phyloP scores from a whole-genome alignment of 371 early-diverging fungal genomes.

The Actinomortierella ambigua region DNA sequence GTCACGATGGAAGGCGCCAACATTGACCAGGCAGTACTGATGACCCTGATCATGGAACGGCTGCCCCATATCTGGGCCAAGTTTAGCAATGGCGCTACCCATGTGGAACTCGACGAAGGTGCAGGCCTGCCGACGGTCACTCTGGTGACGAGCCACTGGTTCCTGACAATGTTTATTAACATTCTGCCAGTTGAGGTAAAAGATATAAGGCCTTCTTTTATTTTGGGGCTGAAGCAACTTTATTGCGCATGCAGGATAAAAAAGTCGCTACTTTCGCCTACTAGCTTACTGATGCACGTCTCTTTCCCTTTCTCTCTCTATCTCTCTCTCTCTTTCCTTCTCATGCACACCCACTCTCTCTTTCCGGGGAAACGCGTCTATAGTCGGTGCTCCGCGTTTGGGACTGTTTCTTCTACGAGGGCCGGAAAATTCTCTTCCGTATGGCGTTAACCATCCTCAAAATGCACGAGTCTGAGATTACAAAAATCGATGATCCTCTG shows the following conservation, averaged over 20 bases:
- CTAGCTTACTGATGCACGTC: not conserved
- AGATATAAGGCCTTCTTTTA: not conserved
- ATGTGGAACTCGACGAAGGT: slow-evolving; percentile 59
- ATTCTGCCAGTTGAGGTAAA: slow-evolving; percentile 77
- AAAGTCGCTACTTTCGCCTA: slow-evolving; percentile 1
- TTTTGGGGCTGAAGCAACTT: not conserved
- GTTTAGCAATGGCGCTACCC: slow-evolving; percentile 54
- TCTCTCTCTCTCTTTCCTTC: not conserved
- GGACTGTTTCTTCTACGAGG: slow-evolving; percentile 88
- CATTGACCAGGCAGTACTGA: slow-evolving; percentile 77
- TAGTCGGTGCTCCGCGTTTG: slow-evolving; percentile 80
- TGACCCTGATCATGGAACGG: slow-evolving; percentile 63
- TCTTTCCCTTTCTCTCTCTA: not conserved
- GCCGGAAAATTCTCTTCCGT: slow-evolving; percentile 79
- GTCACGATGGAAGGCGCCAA: slow-evolving; percentile 79
- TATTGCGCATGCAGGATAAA: not conserved
- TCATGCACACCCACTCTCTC: too few species aligned
- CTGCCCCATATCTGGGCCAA: slow-evolving; percentile 65
- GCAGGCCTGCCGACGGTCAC: slow-evolving; percentile 70
- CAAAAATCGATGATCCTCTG: slow-evolving; percentile 63
- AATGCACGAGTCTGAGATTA: slow-evolving; percentile 70
- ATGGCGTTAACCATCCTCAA: slow-evolving; percentile 80
- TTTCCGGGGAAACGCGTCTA: too few species aligned
- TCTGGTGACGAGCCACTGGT: slow-evolving; percentile 85
- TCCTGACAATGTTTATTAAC: slow-evolving; percentile 80